Evolutionary conservation across 2,329 filamentous ascomycete species (phyloP).

Genomic region (Zasmidium citrigriseum): DNA sequence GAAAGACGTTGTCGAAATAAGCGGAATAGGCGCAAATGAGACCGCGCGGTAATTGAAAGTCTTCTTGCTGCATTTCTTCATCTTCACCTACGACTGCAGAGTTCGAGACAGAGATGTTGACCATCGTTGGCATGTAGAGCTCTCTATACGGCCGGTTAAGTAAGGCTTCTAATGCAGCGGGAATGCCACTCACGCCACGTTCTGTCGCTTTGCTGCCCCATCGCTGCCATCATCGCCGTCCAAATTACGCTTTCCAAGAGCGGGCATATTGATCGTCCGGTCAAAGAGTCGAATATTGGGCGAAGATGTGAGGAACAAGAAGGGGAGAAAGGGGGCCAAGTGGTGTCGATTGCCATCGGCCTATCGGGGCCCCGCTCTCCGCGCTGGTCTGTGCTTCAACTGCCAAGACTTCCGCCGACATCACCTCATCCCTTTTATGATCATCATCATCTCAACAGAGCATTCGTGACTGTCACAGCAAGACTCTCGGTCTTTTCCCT

Average conservation of each 20-base stretch:
- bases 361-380: too few relatives aligned
- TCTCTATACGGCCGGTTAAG: not conserved
- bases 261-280: too few relatives aligned
- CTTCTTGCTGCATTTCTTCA: not conserved
- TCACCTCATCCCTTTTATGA: too few relatives aligned
- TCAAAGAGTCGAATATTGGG: too few relatives aligned
- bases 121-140: not conserved
- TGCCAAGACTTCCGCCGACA: too few relatives aligned
- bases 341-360: too few relatives aligned
- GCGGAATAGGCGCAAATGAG: not conserved
- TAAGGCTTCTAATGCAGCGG: not conserved
- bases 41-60: not conserved
- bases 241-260: not conserved
- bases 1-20: not conserved
- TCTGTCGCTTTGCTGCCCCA: not conserved
- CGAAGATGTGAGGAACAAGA: too few relatives aligned
- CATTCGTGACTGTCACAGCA: too few relatives aligned
- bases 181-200: not conserved
- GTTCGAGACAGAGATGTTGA: not conserved
- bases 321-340: too few relatives aligned
- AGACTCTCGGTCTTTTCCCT: too few relatives aligned
- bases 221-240: slow-evolving; percentile 30
- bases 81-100: not conserved
- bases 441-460: too few relatives aligned
- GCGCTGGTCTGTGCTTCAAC: too few relatives aligned